Conservation (phyloP, 169 alveolate genomes). For the Ichthyophthirius multifiliis region DNA sequence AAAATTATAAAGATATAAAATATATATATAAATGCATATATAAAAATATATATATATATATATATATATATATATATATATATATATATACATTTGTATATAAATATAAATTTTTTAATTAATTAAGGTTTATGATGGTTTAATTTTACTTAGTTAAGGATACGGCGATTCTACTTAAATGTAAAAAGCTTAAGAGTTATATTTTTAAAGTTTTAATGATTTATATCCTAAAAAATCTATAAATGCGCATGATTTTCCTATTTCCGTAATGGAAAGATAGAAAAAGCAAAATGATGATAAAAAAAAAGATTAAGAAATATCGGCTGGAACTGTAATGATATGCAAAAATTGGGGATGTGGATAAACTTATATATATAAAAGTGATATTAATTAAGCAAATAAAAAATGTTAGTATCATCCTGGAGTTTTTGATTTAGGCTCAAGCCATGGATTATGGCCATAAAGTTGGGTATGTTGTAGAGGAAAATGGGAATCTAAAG, state of each 20-base stretch:
- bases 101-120: background rate
- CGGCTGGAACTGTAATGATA: slow-evolving; percentile 52
- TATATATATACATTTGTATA: too few species aligned
- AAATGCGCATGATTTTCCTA: slow-evolving; percentile 35
- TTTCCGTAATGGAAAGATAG: slow-evolving; percentile 43
- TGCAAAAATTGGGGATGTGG: slow-evolving; percentile 85
- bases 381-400: slow-evolving; percentile 51
- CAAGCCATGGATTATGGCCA: slow-evolving; percentile 86
- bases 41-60: too few species aligned
- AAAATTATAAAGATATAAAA: too few species aligned
- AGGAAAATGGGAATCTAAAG: slow-evolving; percentile 74
- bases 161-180: slow-evolving; percentile 36
- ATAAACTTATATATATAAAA: slow-evolving; percentile 48
- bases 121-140: slow-evolving; percentile 41
- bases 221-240: slow-evolving; percentile 35
- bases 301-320: slow-evolving; percentile 40
- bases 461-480: slow-evolving; percentile 89
- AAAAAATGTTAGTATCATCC: slow-evolving; percentile 79
- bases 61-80: too few species aligned
- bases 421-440: slow-evolving; percentile 82
- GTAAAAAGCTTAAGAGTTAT: slow-evolving; percentile 15
- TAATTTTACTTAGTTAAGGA: slow-evolving; percentile 47
- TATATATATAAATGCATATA: too few species aligned
- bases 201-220: background rate
- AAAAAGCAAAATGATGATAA: slow-evolving; percentile 1